Percentiles rank a stretch among this genome's conserved stretches.
These are phyloP conservation scores for Gyromitra esculenta DNA, from an alignment of 2,329 filamentous ascomycete genomes.

Conservation along the genomic window DNA sequence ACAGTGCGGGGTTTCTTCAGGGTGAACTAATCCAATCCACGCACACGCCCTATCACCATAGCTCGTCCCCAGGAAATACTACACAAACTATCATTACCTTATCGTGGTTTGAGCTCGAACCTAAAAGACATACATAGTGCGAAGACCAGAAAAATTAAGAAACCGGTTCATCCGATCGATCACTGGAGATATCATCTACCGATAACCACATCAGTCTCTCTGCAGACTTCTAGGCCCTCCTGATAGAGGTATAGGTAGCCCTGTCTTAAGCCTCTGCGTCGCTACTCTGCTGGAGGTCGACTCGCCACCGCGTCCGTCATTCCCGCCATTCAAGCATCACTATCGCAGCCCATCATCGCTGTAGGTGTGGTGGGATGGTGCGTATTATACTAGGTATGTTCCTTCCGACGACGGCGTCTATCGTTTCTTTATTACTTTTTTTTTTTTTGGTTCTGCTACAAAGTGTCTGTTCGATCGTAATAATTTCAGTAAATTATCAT, in stretches of 20 bases:
- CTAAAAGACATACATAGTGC: constrained; percentile 9
- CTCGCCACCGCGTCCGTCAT: not conserved
- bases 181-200: not conserved
- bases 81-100: not conserved
- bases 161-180: not conserved
- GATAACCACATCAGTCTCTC: not conserved
- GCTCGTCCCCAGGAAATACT: not conserved
- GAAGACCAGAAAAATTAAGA: not conserved
- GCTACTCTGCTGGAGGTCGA: no score
- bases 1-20: not conserved
- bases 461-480: not conserved
- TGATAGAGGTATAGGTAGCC: not conserved
- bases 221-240: constrained; percentile 5
- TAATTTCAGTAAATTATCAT: not conserved
- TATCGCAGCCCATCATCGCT: not conserved
- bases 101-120: not conserved
- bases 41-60: not conserved
- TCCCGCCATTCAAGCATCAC: not conserved
- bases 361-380: not conserved
- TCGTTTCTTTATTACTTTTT: constrained; percentile 7
- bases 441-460: not conserved
- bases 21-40: constrained; percentile 8
- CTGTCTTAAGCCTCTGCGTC: no score
- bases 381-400: not conserved
- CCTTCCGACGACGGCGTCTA: not conserved